Conservation (phyloP, 495 filamentous ascomycete species). For the Parathielavia appendiculata region DNA sequence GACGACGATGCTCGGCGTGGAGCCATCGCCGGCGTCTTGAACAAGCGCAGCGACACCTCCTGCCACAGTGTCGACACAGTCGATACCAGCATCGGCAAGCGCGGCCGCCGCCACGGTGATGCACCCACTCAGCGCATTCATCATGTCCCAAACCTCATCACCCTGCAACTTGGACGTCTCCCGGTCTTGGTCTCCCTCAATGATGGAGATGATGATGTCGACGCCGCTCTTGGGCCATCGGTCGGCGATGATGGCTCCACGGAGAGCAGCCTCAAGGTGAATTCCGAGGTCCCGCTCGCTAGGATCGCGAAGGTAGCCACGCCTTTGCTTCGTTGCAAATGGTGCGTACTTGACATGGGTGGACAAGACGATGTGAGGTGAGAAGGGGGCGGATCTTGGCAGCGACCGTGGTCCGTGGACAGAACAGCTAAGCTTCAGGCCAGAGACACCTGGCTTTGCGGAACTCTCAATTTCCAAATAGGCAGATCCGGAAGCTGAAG, state of each 20-base stretch:
- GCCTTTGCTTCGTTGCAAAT: conserved; percentile 75
- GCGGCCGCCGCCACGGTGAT: conserved; percentile 95
- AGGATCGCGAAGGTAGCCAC: conserved; percentile 81
- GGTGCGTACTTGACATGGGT: conserved; percentile 95
- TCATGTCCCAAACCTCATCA: conserved; percentile 62
- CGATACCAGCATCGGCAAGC: conserved; percentile 89
- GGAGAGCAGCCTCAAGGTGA: conserved; percentile 83
- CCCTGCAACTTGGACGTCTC: conserved; percentile 44
- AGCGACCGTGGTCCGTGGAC: conserved; percentile 91
- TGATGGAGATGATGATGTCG: conserved; percentile 83
- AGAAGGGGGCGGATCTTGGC: conserved; percentile 82
- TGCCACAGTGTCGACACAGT: conserved; percentile 85
- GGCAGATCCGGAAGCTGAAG: conserved; percentile 88
- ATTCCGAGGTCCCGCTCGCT: conserved; percentile 84
- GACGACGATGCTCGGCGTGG: conserved; percentile 55
- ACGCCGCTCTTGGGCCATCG: conserved; percentile 95
- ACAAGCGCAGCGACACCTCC: conserved; percentile 87
- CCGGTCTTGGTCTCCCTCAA: conserved; percentile 73
- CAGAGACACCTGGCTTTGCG: conserved; percentile 47
- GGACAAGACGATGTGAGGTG: conserved; percentile 81
- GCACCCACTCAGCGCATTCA: conserved; percentile 87
- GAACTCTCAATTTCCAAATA: conserved; percentile 79
- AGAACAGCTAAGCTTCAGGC: conserved; percentile 83
- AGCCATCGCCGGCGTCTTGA: conserved; percentile 31
- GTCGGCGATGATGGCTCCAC: conserved; percentile 84